Percentiles rank a stretch among this genome's conserved stretches.
These are phyloP conservation scores for Yarrowia galli DNA, from an alignment of 1,139 yeast genomes.

Conservation along the genomic window DNA sequence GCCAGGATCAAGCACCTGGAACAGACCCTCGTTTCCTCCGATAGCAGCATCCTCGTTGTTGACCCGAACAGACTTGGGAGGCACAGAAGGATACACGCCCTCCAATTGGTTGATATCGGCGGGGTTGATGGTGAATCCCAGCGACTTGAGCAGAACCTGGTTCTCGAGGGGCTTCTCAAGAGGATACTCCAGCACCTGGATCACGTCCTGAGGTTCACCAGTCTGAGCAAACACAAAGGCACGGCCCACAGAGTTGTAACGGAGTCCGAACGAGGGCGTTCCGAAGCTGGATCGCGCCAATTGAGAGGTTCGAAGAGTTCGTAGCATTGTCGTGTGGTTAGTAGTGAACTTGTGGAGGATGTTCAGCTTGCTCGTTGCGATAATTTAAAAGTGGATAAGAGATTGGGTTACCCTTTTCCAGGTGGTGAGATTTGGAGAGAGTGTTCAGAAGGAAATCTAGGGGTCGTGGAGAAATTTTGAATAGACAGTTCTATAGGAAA, in stretches of 20 bases:
- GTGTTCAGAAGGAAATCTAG: neutral
- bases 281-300: conserved; percentile 2
- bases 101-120: conserved; percentile 89
- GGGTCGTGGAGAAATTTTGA: neutral
- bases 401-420: conserved; percentile 11
- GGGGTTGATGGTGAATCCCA: conserved; percentile 93
- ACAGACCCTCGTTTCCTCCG: conserved; percentile 94
- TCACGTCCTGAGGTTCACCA: conserved; percentile 48
- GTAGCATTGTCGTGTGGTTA: conserved; percentile 1
- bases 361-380: neutral
- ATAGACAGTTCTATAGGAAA: neutral
- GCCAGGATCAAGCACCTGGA: conserved; percentile 82
- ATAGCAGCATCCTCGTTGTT: conserved; percentile 73
- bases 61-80: conserved; percentile 62
- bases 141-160: conserved; percentile 63
- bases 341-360: too few relatives aligned
- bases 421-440: neutral
- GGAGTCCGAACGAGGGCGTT: neutral
- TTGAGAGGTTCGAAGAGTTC: neutral
- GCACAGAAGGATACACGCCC: conserved; percentile 92
- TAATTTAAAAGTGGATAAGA: conserved; percentile 1
- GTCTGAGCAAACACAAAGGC: conserved; percentile 47
- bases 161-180: conserved; percentile 50
- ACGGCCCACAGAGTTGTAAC: conserved; percentile 35
- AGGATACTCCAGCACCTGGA: conserved; percentile 44